Evolutionary conservation across 2,329 filamentous ascomycete genomes (phyloP).

Genomic region (Xylaria sp.): DNA sequence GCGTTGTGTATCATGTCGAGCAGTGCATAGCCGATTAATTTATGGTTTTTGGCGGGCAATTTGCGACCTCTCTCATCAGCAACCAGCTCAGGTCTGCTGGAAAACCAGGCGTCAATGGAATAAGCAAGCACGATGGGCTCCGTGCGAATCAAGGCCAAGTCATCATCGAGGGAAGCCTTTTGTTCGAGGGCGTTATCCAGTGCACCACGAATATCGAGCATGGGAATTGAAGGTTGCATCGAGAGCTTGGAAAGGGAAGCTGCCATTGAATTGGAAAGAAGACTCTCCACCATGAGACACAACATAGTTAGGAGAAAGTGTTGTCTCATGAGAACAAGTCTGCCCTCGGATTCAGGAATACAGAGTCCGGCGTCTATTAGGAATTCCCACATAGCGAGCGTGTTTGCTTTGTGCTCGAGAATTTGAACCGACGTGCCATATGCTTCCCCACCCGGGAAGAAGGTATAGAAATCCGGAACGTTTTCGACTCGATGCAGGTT

Average conservation of each 20-base stretch:
- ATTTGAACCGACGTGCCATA: conserved; percentile 53
- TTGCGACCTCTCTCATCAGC: conserved; percentile 56
- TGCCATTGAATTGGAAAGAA: no score
- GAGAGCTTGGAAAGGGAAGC: no score
- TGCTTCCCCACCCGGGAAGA: conserved; percentile 49
- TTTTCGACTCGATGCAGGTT: conserved; percentile 47
- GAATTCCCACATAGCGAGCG: conserved; percentile 40
- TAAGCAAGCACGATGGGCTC: conserved; percentile 50
- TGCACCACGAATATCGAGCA: no score
- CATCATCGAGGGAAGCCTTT: conserved; percentile 48
- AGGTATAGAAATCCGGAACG: conserved; percentile 49
- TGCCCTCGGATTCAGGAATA: conserved; percentile 46
- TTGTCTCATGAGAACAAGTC: conserved; percentile 46
- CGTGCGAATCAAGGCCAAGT: conserved; percentile 48
- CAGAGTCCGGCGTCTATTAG: conserved; percentile 41
- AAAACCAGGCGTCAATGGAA: conserved; percentile 52
- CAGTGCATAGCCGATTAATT: conserved; percentile 54
- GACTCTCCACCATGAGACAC: no score
- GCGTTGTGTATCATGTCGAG: conserved; percentile 54
- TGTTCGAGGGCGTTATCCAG: conserved; percentile 44
- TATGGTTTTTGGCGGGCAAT: conserved; percentile 53
- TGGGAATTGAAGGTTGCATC: no score
- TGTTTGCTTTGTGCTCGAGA: conserved; percentile 36
- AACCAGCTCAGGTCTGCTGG: conserved; percentile 55
- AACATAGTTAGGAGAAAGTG: no score